These are phyloP conservation scores for Blumeria hordei DNA, from an alignment of 2,329 filamentous ascomycete species.

Conservation along the genomic window DNA sequence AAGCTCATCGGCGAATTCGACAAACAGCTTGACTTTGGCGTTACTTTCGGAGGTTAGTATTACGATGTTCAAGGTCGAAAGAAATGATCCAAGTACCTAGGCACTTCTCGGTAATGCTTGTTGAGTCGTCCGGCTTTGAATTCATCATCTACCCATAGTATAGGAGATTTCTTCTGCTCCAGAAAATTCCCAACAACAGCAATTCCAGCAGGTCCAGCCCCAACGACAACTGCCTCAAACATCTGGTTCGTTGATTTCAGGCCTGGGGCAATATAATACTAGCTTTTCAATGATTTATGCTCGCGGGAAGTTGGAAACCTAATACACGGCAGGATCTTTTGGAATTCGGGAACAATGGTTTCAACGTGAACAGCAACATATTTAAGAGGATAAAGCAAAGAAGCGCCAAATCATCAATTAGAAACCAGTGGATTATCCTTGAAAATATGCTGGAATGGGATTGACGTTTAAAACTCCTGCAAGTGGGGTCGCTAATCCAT, in stretches of 20 bases:
- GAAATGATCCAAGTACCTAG: conserved; percentile 15
- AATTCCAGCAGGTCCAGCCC: conserved; percentile 32
- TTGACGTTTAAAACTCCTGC: no score
- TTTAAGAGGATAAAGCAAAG: no score
- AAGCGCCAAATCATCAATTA: no score
- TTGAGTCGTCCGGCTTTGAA: conserved; percentile 29
- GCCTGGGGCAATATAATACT: no score
- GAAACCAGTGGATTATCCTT: no score
- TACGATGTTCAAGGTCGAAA: neutral
- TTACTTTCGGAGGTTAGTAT: conserved; percentile 19
- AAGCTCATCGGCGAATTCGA: conserved; percentile 28
- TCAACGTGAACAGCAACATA: no score
- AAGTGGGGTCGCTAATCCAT: no score
- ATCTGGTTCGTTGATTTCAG: conserved; percentile 3
- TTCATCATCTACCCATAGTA: conserved; percentile 33
- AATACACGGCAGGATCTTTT: no score
- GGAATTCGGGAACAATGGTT: no score
- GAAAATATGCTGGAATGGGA: no score
- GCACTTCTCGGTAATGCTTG: conserved; percentile 33
- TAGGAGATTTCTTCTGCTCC: conserved; percentile 24
- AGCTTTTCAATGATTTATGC: no score
- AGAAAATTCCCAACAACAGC: conserved; percentile 36
- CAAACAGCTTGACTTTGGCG: conserved; percentile 34
- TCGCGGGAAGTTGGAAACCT: no score
- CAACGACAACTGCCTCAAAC: conserved; percentile 31